Evolutionary conservation across 768 basidiomycete species (phyloP).

Genomic region (Daedalea quercina): DNA sequence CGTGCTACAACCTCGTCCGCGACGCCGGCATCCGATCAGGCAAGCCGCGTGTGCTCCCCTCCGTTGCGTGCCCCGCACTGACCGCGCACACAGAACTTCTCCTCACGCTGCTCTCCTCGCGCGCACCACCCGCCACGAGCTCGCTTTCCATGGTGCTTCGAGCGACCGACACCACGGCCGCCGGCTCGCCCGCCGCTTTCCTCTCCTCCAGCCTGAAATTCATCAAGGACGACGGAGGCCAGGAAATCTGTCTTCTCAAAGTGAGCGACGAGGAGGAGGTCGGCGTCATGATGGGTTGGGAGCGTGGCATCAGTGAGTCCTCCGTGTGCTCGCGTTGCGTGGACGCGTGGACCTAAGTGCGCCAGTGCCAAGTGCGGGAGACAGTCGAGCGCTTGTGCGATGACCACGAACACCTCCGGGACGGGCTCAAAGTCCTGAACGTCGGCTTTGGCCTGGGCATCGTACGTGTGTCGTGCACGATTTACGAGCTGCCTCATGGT

Average conservation of each 20-base stretch:
- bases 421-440: conserved; percentile 69
- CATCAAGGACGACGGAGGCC: conserved; percentile 61
- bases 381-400: conserved; percentile 65
- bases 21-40: conserved; percentile 91
- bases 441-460: conserved; percentile 95
- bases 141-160: conserved; percentile 36
- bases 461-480: too few species aligned
- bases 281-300: conserved; percentile 99
- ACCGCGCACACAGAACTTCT: conserved; percentile 59
- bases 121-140: conserved; percentile 17
- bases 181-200: conserved; percentile 62
- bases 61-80: conserved; percentile 1
- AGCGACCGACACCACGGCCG: conserved; percentile 46
- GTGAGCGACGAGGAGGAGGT: conserved; percentile 63
- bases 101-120: conserved; percentile 52
- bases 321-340: background rate
- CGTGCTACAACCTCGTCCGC: conserved; percentile 73
- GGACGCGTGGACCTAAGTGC: conserved; percentile 12
- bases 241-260: conserved; percentile 73
- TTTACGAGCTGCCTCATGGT: too few species aligned
- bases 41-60: conserved; percentile 27
- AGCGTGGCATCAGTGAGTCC: conserved; percentile 64
- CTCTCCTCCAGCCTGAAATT: conserved; percentile 66
- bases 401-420: conserved; percentile 37
- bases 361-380: conserved; percentile 51